phyloP scores from a whole-genome alignment of 805 yeast genomes.

The Candida nitratophila region DNA sequence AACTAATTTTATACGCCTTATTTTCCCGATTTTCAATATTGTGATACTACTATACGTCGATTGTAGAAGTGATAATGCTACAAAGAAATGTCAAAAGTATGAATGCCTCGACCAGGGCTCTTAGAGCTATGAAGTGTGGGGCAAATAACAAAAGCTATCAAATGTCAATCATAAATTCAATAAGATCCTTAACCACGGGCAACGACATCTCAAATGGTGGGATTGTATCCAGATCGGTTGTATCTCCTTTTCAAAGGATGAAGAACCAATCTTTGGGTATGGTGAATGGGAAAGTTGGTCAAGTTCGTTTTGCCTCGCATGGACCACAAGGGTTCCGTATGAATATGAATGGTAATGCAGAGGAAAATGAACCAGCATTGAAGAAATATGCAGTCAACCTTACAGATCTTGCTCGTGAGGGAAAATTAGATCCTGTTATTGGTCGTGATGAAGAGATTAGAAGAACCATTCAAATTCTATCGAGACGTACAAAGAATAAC shows the following conservation, averaged over 20 bases:
- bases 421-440: slow-evolving; percentile 92
- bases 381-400: slow-evolving; percentile 81
- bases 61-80: neutral
- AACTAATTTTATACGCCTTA: no score
- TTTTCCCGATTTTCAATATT: no score
- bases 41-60: no score
- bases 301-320: slow-evolving; percentile 1
- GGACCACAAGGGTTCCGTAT: slow-evolving; percentile 12
- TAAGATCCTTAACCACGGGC: neutral
- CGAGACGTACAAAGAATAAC: slow-evolving; percentile 90
- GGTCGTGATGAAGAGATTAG: slow-evolving; percentile 95
- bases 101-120: neutral
- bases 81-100: neutral
- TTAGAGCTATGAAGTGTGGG: neutral
- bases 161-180: neutral
- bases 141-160: neutral
- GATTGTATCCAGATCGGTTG: neutral
- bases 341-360: slow-evolving; percentile 25
- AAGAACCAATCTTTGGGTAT: neutral
- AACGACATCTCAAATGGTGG: neutral
- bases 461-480: slow-evolving; percentile 84
- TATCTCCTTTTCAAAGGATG: neutral
- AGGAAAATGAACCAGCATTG: slow-evolving; percentile 63
- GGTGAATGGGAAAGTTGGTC: neutral
- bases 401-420: slow-evolving; percentile 80